phyloP scores from a whole-genome alignment of 2,329 filamentous ascomycete genomes.

The Ceratocystis huliohia region DNA sequence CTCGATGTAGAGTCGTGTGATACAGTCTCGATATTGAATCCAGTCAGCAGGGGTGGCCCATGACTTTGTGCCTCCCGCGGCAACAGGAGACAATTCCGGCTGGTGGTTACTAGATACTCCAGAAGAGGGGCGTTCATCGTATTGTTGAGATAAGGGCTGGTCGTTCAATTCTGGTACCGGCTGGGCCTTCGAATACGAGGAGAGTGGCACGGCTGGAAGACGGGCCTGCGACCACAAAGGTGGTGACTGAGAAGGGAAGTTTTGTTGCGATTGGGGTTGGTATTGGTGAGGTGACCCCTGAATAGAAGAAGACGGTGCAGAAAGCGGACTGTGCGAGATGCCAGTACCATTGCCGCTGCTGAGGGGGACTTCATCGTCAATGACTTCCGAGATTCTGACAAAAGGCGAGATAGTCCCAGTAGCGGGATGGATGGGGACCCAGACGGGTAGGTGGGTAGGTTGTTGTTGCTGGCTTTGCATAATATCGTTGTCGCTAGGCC shows the following conservation, averaged over 20 bases:
- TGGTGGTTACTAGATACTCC: slow-evolving; percentile 16
- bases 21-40: slow-evolving; percentile 16
- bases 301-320: slow-evolving; percentile 14
- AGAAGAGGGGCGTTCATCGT: slow-evolving; percentile 18
- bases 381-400: slow-evolving; percentile 18
- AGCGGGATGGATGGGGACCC: slow-evolving; percentile 18
- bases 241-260: slow-evolving; percentile 12
- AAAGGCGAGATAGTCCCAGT: slow-evolving; percentile 15
- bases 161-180: slow-evolving; percentile 5
- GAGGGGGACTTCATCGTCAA: slow-evolving; percentile 14
- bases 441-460: slow-evolving; percentile 16
- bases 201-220: slow-evolving; percentile 13
- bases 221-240: slow-evolving; percentile 17
- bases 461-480: slow-evolving; percentile 7
- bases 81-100: slow-evolving; percentile 3
- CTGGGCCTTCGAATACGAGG: slow-evolving; percentile 8
- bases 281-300: slow-evolving; percentile 20
- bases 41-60: slow-evolving; percentile 20
- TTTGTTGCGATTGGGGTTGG: slow-evolving; percentile 5
- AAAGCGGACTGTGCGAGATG: slow-evolving; percentile 16
- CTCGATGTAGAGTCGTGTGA: slow-evolving; percentile 19
- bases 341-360: background rate
- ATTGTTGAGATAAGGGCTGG: slow-evolving; percentile 15
- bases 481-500: slow-evolving; percentile 3
- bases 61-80: slow-evolving; percentile 12